Conservation (phyloP, 169 alveolate species). For the Plasmodium vinckei region DNA sequence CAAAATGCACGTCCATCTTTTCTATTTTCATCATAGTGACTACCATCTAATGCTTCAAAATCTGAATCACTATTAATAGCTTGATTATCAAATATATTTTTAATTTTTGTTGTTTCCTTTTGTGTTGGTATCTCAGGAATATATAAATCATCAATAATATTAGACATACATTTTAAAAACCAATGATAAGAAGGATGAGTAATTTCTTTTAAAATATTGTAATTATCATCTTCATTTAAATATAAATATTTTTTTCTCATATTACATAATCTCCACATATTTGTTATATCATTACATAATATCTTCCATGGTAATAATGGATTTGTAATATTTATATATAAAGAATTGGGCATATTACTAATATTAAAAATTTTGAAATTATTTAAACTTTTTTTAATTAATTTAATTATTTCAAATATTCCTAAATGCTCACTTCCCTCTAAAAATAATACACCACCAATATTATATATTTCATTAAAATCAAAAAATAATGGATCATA, state of each 20-base stretch:
- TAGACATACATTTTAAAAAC: constrained; percentile 73
- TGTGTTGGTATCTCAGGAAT: constrained; percentile 28
- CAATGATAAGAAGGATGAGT: constrained; percentile 83
- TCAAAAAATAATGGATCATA: constrained; percentile 79
- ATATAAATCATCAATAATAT: constrained; percentile 75
- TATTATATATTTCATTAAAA: constrained; percentile 67
- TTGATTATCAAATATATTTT: background rate
- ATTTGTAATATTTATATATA: constrained; percentile 78
- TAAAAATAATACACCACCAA: constrained; percentile 79
- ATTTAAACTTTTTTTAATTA: constrained; percentile 57
- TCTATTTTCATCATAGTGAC: too few relatives aligned
- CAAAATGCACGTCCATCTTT: too few relatives aligned
- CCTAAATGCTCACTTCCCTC: constrained; percentile 81
- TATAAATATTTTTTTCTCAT: constrained; percentile 75
- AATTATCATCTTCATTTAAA: constrained; percentile 65
- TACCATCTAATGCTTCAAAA: too few relatives aligned
- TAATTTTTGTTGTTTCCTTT: background rate
- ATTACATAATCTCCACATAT: constrained; percentile 73
- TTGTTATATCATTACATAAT: constrained; percentile 78
- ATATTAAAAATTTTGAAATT: constrained; percentile 74
- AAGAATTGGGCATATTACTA: constrained; percentile 81
- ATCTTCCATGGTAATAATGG: constrained; percentile 81
- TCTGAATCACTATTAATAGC: too few relatives aligned
- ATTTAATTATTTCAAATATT: constrained; percentile 73
- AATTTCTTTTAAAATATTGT: constrained; percentile 76